A percentile compares a stretch with the other conserved stretches of the same genome.
phyloP scores from a whole-genome alignment of 108 stramenopile genomes.

The Skeletonema grethae region DNA sequence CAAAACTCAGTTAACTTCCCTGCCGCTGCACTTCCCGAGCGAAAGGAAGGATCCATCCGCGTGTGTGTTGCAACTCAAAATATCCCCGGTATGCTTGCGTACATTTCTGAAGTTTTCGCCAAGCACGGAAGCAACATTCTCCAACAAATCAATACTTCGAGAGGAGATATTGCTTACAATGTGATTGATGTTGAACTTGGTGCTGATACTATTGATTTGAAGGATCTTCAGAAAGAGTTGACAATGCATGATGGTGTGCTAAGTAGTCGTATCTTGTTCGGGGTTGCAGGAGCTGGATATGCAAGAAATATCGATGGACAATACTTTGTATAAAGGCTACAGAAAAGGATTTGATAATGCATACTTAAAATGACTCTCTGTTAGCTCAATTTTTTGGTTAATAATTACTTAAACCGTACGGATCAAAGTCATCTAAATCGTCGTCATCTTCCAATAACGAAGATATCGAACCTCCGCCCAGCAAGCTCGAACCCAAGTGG shows the following conservation, averaged over 20 bases:
- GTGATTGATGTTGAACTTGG: slow-evolving; percentile 85
- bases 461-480: slow-evolving; percentile 8
- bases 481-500: not conserved
- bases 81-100: slow-evolving; percentile 83
- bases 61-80: slow-evolving; percentile 92
- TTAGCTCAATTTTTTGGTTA: slow-evolving; percentile 15
- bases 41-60: slow-evolving; percentile 71
- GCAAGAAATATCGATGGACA: slow-evolving; percentile 86
- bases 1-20: slow-evolving; percentile 93
- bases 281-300: slow-evolving; percentile 77
- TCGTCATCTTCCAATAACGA: slow-evolving; percentile 51
- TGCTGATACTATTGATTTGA: slow-evolving; percentile 67
- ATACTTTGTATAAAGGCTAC: slow-evolving; percentile 73
- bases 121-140: slow-evolving; percentile 78
- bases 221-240: slow-evolving; percentile 83
- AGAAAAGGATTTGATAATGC: not conserved
- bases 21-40: slow-evolving; percentile 55
- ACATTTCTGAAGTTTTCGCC: slow-evolving; percentile 85
- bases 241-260: slow-evolving; percentile 89
- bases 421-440: slow-evolving; percentile 77
- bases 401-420: slow-evolving; percentile 70
- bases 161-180: slow-evolving; percentile 90
- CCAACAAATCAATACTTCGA: slow-evolving; percentile 92
- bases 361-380: not conserved
- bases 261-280: slow-evolving; percentile 77